These are phyloP conservation scores for Artemisia argyi DNA, from an alignment of 129 eudicot genomes.

Conservation along the genomic window DNA sequence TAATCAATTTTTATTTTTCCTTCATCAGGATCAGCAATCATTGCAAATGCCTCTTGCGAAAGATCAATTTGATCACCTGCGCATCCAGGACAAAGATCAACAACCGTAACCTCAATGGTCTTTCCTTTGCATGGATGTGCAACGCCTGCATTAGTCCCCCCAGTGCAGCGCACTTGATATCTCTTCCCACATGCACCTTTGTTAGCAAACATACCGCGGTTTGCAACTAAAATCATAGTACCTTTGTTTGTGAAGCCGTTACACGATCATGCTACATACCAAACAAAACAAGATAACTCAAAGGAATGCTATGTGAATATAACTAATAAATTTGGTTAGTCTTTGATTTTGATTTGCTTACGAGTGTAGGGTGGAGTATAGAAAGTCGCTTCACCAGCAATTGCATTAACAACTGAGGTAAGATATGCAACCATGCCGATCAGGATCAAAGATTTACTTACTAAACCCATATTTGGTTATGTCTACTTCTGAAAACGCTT, in stretches of 20 bases:
- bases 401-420: constrained; percentile 36
- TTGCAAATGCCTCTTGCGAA: constrained; percentile 42
- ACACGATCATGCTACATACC: constrained; percentile 25
- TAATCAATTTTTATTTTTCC: constrained; percentile 40
- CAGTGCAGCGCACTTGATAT: constrained; percentile 23
- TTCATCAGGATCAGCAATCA: constrained; percentile 40
- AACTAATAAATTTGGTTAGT: neutral
- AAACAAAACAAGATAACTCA: neutral
- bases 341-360: constrained; percentile 18
- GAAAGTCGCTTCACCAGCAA: constrained; percentile 48
- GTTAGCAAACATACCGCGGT: constrained; percentile 15
- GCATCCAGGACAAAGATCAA: constrained; percentile 54
- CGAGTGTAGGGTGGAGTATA: constrained; percentile 43
- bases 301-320: neutral
- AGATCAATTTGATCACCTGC: constrained; percentile 39
- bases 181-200: constrained; percentile 26
- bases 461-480: constrained; percentile 12
- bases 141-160: constrained; percentile 24
- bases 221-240: constrained; percentile 22
- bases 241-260: constrained; percentile 21
- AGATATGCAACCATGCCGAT: constrained; percentile 30
- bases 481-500: neutral
- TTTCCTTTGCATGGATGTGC: constrained; percentile 36
- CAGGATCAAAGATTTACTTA: constrained; percentile 19
- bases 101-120: constrained; percentile 33